Base-by-base conservation (phyloP, 2,329 filamentous ascomycete genomes). In the Metarhizium humberi region DNA sequence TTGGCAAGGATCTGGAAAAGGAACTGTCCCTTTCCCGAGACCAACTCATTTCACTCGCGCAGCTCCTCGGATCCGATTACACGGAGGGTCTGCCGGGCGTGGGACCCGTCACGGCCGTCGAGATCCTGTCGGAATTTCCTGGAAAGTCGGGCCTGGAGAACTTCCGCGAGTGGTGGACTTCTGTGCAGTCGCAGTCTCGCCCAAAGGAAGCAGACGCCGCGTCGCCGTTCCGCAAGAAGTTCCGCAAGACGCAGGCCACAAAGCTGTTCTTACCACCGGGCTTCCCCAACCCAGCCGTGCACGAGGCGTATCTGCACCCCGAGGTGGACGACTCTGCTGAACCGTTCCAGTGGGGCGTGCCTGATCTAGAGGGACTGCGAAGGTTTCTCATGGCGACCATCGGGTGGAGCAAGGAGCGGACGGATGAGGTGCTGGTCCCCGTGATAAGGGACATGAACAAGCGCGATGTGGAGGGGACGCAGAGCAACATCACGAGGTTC, bases 381-480 rank as follows among this genome's bases (percentile, higher is more conserved):
- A 77, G 79, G 30, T 99, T 94, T 64, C 76, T 99, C 42, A 96
- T 95, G 88, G 76, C 82, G 1, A 96, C 92, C 2, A 90, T 99
- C 62, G 94, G 94, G 0, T 99, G 94, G 94, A 85, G 79, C 54
- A 86, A 88, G 68, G 92, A 97, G 69, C 79, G 91, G 7, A 97
- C 92, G 0, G 94, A 99, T 65, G 94, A 99, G 70, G 88, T 99
- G 2, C 80, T 99, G 2, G 90, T 99, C 1, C 94, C 94, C 0
- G 95, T 99, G 1, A 94, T 99, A 59, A 81, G 86, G 55, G 94
- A 99, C 65, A 95, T 99, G 88, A 97, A 97, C 67, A 82, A 84
- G 4, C 80, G 94, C 43, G 88, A 90, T 60, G 78, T 84, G 32
- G 94, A 97, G 72, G 94, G 94, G 6, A 97, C 92, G 18, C 94